phyloP scores from a whole-genome alignment of 345 rosid species.

The Triadica sebifera region DNA sequence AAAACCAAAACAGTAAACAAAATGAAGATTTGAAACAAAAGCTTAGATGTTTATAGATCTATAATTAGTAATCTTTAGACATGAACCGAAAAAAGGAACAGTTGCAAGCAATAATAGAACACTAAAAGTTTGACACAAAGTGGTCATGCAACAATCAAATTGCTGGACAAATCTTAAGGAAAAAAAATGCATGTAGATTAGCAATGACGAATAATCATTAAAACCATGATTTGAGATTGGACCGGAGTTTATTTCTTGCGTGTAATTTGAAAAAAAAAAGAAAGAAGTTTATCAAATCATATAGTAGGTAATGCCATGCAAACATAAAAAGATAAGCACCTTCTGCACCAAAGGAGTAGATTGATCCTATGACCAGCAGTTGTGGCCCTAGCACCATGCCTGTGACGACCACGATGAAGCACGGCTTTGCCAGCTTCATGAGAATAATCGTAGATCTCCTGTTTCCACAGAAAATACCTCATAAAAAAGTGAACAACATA shows the following conservation, averaged over 20 bases:
- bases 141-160: neutral
- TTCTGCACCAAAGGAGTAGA: conserved; percentile 91
- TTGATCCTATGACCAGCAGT: conserved; percentile 72
- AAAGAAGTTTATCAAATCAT: neutral
- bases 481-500: neutral
- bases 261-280: neutral
- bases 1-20: neutral
- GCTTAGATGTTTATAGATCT: neutral
- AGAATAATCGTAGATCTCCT: conserved; percentile 77
- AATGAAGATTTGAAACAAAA: neutral
- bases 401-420: conserved; percentile 91
- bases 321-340: conserved; percentile 40
- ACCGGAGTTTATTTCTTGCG: neutral
- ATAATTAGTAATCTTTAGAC: neutral
- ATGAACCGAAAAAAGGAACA: neutral
- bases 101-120: neutral
- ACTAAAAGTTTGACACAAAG: neutral
- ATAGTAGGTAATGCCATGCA: neutral
- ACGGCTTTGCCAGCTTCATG: conserved; percentile 83
- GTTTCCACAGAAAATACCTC: conserved; percentile 13
- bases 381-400: conserved; percentile 98
- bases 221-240: neutral
- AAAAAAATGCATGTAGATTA: neutral
- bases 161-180: too few relatives aligned
- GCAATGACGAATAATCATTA: neutral